Evolutionary conservation across 2,329 filamentous ascomycete genomes (phyloP), one percentile per base, ranked within the genome.

Genomic region (Elsinoe perseae): DNA sequence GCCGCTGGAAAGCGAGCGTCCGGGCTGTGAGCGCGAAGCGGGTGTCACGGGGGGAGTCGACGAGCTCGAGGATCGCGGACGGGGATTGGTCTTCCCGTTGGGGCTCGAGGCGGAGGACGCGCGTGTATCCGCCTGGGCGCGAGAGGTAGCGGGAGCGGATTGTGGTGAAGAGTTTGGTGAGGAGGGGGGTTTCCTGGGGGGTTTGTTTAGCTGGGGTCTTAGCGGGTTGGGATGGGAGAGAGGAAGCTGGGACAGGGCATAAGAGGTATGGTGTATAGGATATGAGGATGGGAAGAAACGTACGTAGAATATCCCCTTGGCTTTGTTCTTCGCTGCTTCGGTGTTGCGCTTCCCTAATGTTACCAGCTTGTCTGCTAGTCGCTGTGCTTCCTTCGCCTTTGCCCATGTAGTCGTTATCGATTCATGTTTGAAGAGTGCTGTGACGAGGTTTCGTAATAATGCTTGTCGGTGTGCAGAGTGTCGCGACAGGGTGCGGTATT

Each of bases 361-460:
- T 66, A 98, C 91, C 63, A 97, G 78, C 77, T 95, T 95, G 70
- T 98, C 93, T 6, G 91, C 93, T 64, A 97, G 72, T 42, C 88
- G 81, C 75, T 98, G 93, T 18, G 93, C 88, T 76, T 98, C 93
- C 75, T 97, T 98, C 48, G 93, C 93, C 75, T 97, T 97, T 70
- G 86, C 85, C 80, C 87, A 96, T 74, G 93, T 95, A 52, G 93
- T 98, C 61, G 86, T 84, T 75, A 98, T 95, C 61, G 89, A 84
- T 77, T 98, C 93, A 73, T 95, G 84, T 72, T 88, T 81, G 75
- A 98, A 87, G 63, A 98, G 86, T 56, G 92, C 93, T 63, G 92
- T 95, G 70, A 97, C 91, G 60, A 98, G 80, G 74, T 97, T 96
- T 68, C 93, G 89, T 63, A 98, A 84, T 64, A 98, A 83, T 54